phyloP scores from a whole-genome alignment of 2,329 filamentous ascomycete species.

The Trichoderma endophyticum region DNA sequence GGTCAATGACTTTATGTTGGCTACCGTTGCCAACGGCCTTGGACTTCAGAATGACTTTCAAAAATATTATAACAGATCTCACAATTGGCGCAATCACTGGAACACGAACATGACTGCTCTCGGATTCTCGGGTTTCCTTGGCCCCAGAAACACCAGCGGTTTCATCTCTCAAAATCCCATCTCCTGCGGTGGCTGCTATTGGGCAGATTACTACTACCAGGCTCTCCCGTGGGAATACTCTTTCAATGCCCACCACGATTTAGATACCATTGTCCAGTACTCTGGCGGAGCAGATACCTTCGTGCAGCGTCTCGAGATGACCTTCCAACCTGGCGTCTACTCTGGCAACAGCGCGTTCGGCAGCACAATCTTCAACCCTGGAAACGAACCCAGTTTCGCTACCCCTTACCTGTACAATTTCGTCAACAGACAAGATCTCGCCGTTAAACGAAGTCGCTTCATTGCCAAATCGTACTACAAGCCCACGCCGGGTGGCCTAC shows the following conservation, averaged over 20 bases:
- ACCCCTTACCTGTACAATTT: conserved; percentile 69
- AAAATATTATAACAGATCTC: conserved; percentile 60
- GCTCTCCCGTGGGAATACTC: conserved; percentile 63
- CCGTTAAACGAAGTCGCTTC: conserved; percentile 55
- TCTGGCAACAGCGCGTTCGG: conserved; percentile 42
- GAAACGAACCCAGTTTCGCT: conserved; percentile 66
- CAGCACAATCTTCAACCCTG: conserved; percentile 62
- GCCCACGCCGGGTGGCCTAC: conserved; percentile 54
- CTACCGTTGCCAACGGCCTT: conserved; percentile 61
- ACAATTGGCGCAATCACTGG: conserved; percentile 72
- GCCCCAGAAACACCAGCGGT: conserved; percentile 53
- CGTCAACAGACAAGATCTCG: conserved; percentile 58
- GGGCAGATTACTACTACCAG: conserved; percentile 58
- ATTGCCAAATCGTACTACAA: conserved; percentile 60
- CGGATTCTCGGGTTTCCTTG: conserved; percentile 63
- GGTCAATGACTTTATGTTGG: conserved; percentile 65
- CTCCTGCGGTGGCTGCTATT: conserved; percentile 62
- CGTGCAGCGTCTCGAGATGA: conserved; percentile 55
- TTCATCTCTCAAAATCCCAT: conserved; percentile 54
- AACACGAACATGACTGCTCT: conserved; percentile 55
- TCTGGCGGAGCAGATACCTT: conserved; percentile 56
- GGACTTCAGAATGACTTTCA: conserved; percentile 47
- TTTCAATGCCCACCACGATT: conserved; percentile 67
- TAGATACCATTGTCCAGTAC: conserved; percentile 50
- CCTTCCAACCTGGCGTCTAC: conserved; percentile 53